phyloP scores from a whole-genome alignment of 2,329 filamentous ascomycete genomes.

The Colletotrichum navitas region DNA sequence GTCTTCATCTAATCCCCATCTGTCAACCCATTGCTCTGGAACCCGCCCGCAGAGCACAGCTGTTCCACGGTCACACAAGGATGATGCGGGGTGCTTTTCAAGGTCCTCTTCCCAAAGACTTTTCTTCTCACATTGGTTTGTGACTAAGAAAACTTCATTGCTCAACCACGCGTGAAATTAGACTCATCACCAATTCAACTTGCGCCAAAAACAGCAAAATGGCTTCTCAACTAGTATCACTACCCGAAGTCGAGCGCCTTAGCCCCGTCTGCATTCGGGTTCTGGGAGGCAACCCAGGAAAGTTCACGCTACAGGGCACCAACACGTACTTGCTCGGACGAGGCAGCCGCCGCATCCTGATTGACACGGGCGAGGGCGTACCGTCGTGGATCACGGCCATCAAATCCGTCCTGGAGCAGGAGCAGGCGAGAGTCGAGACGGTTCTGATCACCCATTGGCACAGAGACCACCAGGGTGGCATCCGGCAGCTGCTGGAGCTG shows the following conservation, averaged over 20 bases:
- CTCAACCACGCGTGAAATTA: background rate
- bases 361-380: conserved; percentile 90
- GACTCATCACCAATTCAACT: background rate
- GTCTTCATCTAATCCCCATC: conserved; percentile 14
- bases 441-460: conserved; percentile 94
- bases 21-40: background rate
- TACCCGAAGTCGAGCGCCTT: conserved; percentile 82
- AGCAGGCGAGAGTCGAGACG: conserved; percentile 76
- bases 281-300: conserved; percentile 90
- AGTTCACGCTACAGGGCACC: conserved; percentile 82
- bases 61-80: conserved; percentile 6
- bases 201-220: conserved; percentile 56
- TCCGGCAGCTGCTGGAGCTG: conserved; percentile 74
- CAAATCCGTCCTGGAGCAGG: conserved; percentile 71
- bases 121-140: conserved; percentile 1
- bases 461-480: conserved; percentile 83
- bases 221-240: conserved; percentile 70
- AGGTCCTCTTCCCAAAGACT: conserved; percentile 2
- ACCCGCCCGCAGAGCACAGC: conserved; percentile 6
- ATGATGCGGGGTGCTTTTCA: conserved; percentile 17
- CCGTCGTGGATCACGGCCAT: conserved; percentile 79
- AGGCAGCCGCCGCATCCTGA: conserved; percentile 78
- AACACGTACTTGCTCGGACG: conserved; percentile 95
- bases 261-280: conserved; percentile 85
- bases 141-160: conserved; percentile 23